Evolutionary conservation across 257 asterid genomes (phyloP).

Genomic region (Apocynum venetum): DNA sequence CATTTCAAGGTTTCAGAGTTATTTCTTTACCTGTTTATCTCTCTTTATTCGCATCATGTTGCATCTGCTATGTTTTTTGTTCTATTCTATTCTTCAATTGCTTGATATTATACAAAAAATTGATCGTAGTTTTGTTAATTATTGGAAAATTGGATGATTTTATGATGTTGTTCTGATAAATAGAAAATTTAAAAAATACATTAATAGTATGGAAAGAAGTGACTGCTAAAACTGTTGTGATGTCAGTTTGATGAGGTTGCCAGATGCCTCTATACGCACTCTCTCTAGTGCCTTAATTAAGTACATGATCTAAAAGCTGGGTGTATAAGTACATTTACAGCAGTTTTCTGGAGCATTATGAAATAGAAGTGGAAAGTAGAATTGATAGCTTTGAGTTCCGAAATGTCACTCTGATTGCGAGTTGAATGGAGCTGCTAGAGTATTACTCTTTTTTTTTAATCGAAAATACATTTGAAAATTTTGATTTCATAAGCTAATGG

Average conservation of each 20-base stretch:
- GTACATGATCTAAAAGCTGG: neutral
- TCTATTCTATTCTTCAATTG: neutral
- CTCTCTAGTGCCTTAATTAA: neutral
- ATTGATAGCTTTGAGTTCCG: too few relatives aligned
- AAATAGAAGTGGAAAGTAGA: too few relatives aligned
- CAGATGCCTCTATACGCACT: neutral
- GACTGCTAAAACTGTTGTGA: neutral
- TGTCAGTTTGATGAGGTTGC: neutral
- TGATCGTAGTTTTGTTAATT: neutral
- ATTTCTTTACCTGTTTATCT: neutral
- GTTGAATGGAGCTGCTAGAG: neutral
- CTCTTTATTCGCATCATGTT: neutral
- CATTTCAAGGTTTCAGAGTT: conserved; percentile 34
- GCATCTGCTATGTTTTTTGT: neutral
- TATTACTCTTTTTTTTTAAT: neutral
- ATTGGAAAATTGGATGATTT: neutral
- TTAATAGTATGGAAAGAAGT: neutral
- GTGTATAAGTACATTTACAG: neutral
- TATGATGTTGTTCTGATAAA: neutral
- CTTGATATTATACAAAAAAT: neutral
- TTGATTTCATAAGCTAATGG: neutral
- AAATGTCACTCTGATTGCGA: too few relatives aligned
- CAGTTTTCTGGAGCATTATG: neutral
- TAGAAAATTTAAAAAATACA: neutral
- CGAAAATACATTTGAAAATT: neutral